A percentile compares a stretch with the other conserved stretches of the same genome.
phyloP scores from a whole-genome alignment of 176 grass and related monocot genomes.

The Eleusine coracana region DNA sequence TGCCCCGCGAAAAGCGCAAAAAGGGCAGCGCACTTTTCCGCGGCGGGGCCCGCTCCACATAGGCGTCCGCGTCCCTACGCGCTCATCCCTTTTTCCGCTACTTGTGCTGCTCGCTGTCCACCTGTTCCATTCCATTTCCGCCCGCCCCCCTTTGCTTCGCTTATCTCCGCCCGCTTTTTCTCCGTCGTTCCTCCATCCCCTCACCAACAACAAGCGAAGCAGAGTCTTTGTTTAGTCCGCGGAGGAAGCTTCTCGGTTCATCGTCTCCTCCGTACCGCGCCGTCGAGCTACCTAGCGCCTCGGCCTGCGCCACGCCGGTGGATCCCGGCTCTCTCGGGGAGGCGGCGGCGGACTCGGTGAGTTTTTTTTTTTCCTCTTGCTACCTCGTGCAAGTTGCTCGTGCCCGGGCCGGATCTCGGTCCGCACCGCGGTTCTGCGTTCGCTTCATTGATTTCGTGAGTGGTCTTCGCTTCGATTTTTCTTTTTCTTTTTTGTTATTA shows the following conservation, averaged over 20 bases:
- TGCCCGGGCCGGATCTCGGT: not conserved
- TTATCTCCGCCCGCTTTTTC: not conserved
- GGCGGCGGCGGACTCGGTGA: constrained; percentile 38
- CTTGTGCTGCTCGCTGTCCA: not conserved
- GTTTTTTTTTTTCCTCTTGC: not conserved
- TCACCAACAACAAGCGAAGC: not conserved
- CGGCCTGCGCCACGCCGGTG: not conserved
- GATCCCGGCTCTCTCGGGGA: constrained; percentile 9
- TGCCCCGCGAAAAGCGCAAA: constrained; percentile 58
- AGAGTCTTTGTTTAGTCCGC: not conserved
- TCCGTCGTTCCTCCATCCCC: not conserved
- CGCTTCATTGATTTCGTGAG: not conserved
- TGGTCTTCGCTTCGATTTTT: not conserved
- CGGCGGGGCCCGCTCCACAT: constrained; percentile 6
- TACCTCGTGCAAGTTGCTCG: not conserved
- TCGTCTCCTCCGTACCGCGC: not conserved
- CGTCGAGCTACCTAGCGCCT: not conserved
- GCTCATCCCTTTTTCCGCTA: not conserved
- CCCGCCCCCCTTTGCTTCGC: not conserved
- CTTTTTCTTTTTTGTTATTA: not conserved
- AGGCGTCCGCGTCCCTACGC: not conserved
- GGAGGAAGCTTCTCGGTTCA: not conserved
- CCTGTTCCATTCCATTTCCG: constrained; percentile 16
- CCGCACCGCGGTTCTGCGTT: not conserved
- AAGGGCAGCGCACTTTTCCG: constrained; percentile 27